Evolutionary conservation across 805 yeast genomes (phyloP).

Genomic region (Suhomyces sp.): DNA sequence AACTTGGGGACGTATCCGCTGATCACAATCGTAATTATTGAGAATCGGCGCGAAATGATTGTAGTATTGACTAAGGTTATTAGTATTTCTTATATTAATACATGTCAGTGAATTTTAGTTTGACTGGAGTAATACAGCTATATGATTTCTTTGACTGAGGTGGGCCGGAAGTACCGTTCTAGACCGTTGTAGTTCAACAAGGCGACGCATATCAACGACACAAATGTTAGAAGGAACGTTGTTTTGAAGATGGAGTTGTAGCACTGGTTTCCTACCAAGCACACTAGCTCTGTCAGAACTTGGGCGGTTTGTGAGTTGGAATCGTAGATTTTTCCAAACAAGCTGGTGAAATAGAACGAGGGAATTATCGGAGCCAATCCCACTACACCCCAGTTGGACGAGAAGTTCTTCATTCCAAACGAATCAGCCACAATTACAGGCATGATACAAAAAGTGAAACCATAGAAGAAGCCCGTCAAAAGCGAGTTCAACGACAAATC

Average conservation of each 20-base stretch:
- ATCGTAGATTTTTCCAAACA: constrained; percentile 67
- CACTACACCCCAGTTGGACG: constrained; percentile 72
- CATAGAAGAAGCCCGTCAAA: constrained; percentile 69
- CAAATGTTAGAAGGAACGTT: constrained; percentile 32
- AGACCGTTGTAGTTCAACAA: constrained; percentile 1
- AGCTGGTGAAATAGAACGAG: constrained; percentile 54
- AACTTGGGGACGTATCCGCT: no score
- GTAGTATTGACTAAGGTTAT: no score
- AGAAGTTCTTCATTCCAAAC: constrained; percentile 66
- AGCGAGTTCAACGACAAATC: constrained; percentile 50
- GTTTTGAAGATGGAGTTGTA: constrained; percentile 46
- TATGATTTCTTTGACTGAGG: background rate
- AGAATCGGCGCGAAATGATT: no score
- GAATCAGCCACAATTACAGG: constrained; percentile 76
- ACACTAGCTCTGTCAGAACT: constrained; percentile 13
- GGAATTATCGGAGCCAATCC: constrained; percentile 66
- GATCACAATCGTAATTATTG: no score
- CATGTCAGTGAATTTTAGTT: no score
- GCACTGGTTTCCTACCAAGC: constrained; percentile 34
- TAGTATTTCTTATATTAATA: no score
- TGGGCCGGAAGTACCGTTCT: background rate
- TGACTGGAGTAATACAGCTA: background rate
- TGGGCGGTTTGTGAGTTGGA: constrained; percentile 23
- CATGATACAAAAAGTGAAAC: constrained; percentile 65
- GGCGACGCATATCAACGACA: constrained; percentile 20